Base-by-base conservation (phyloP, 805 yeast genomes). In the Nakazawaea ishiwadae region DNA sequence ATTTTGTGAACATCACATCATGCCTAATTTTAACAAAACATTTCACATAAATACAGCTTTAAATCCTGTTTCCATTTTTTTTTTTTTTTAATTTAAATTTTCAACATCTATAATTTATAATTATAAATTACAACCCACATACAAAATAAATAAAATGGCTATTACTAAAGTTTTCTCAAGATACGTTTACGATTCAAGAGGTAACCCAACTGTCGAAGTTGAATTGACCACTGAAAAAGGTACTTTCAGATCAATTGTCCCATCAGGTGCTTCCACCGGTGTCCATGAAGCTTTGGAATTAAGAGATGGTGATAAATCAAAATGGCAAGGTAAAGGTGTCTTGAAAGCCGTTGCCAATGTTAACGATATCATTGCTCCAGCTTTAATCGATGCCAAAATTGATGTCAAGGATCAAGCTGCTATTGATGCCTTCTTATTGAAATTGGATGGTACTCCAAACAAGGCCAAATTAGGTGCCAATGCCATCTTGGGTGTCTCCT, bases 191-290 rank as follows among this genome's bases (percentile, higher is more conserved):
- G 99, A 91, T 77, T 91, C 98, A 60, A 88, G 99, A 76, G 98
- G 98, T 75, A 93, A 91, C 83, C 99, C 99, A 75, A 91, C 99
- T 58, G 99, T 93, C 59, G 98, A 93, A 81, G 98, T 93, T 56
- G 98, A 93, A 65, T 63, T 91, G 60, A 75, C 84, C 79, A 91
- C 99, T 63, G 91, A 77, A 51, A 80, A 85, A 63, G 99, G 99
- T 63, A 60, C 79, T 53, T 90, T 88, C 95, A 85, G 97, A 73
- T 80, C 98, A 55, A 90, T 91, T 65, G 99, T 93, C 50, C 99
- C 99, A 69, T 89, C 97, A 53, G 99, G 99, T 75, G 99, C 99
- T 55, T 91, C 98, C 63, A 93, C 99, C 51, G 99, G 99, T 83
- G 69, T 85, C 69, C 96, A 88, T 73, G 99, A 93, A 79, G 99